These are phyloP conservation scores for Salinomyces thailandicus DNA, from an alignment of 2,329 filamentous ascomycete genomes.

Conservation along the genomic window DNA sequence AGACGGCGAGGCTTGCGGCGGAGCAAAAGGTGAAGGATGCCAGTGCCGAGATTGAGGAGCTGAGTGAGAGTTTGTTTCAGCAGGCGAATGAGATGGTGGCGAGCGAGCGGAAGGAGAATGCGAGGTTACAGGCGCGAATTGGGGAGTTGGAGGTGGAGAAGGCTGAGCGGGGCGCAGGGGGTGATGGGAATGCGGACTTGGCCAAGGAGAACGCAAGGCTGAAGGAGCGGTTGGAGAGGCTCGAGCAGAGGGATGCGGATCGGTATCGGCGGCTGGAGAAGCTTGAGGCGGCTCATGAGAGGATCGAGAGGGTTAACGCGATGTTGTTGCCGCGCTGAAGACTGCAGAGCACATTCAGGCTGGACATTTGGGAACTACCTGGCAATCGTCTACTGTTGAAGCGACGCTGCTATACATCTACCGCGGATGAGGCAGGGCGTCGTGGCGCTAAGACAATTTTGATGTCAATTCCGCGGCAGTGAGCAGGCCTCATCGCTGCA, in stretches of 20 bases:
- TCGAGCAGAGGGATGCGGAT: slow-evolving; percentile 61
- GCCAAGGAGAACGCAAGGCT: slow-evolving; percentile 58
- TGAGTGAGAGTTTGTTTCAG: slow-evolving; percentile 64
- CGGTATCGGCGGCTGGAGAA: slow-evolving; percentile 58
- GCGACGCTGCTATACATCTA: no score
- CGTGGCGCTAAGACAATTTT: no score
- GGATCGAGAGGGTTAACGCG: slow-evolving; percentile 60
- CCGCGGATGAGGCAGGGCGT: no score
- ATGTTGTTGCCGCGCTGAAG: slow-evolving; percentile 41
- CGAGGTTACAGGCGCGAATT: slow-evolving; percentile 60
- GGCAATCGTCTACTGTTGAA: no score
- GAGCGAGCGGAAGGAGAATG: slow-evolving; percentile 58
- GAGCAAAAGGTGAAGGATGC: slow-evolving; percentile 58
- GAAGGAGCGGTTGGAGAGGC: slow-evolving; percentile 56
- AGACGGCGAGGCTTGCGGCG: slow-evolving; percentile 54
- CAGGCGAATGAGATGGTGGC: slow-evolving; percentile 86
- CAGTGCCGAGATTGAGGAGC: slow-evolving; percentile 65
- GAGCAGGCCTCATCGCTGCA: no score
- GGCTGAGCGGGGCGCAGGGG: slow-evolving; percentile 47
- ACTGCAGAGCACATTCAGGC: no score
- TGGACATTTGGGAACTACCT: no score
- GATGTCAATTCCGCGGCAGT: no score
- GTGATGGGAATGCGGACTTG: slow-evolving; percentile 54
- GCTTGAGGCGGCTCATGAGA: slow-evolving; percentile 58
- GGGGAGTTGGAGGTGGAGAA: slow-evolving; percentile 56